phyloP scores from a whole-genome alignment of 352 stramenopile species.

The Phytophthora pluvialis region DNA sequence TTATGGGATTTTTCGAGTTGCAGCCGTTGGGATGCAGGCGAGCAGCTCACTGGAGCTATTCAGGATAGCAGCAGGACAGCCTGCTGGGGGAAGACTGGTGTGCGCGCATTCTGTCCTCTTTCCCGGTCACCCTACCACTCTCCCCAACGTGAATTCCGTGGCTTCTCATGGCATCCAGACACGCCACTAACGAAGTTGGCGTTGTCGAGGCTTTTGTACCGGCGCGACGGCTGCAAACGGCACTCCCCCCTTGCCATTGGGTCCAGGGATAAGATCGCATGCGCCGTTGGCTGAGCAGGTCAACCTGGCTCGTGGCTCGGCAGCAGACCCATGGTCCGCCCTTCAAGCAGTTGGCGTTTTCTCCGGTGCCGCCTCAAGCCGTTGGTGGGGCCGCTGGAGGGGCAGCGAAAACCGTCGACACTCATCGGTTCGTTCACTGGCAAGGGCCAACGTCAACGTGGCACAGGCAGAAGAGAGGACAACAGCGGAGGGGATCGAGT shows the following conservation, averaged over 20 bases:
- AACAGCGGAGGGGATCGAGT: background rate
- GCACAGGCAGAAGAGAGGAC: background rate
- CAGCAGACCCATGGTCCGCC: constrained; percentile 5
- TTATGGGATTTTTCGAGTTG: constrained; percentile 21
- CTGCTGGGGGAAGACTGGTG: constrained; percentile 4
- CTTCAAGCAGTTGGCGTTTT: constrained; percentile 18
- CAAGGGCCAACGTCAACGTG: background rate
- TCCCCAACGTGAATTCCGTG: constrained; percentile 13
- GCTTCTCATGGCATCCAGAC: constrained; percentile 30
- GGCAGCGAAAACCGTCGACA: constrained; percentile 4
- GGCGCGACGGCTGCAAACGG: constrained; percentile 25
- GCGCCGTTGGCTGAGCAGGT: constrained; percentile 21
- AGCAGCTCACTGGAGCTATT: constrained; percentile 11
- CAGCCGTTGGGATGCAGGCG: constrained; percentile 15
- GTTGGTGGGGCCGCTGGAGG: constrained; percentile 16
- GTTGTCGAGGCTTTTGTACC: constrained; percentile 4
- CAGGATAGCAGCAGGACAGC: background rate
- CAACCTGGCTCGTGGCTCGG: background rate
- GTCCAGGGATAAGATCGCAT: constrained; percentile 35
- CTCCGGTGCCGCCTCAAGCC: constrained; percentile 5
- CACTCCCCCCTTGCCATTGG: constrained; percentile 19
- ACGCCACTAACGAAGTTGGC: constrained; percentile 35
- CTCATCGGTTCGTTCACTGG: constrained; percentile 17
- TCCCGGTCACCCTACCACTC: constrained; percentile 11
- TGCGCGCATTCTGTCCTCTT: constrained; percentile 21